A percentile compares a stretch with the other conserved stretches of the same genome.
Conservation (phyloP, 805 yeast species). For the Candida xiaguanensis region DNA sequence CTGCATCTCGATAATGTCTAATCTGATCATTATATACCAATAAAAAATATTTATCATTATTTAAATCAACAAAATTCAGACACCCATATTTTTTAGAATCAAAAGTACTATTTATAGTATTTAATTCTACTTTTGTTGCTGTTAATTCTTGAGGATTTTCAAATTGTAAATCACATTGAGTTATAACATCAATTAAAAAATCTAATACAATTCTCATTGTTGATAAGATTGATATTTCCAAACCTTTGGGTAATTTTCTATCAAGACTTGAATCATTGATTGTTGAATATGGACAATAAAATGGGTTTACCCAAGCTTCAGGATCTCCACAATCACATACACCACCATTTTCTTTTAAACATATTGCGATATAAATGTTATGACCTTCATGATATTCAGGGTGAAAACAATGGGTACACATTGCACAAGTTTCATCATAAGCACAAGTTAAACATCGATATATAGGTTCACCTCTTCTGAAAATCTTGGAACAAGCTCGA, state of each 20-base stretch:
- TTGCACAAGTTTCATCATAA: conserved; percentile 77
- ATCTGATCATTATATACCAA: conserved; percentile 76
- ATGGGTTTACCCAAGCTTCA: conserved; percentile 67
- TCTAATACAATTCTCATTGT: conserved; percentile 52
- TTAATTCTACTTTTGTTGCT: conserved; percentile 20
- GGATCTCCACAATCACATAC: conserved; percentile 89
- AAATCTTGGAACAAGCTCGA: conserved; percentile 70
- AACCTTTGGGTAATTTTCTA: conserved; percentile 39
- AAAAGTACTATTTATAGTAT: conserved; percentile 29
- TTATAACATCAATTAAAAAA: conserved; percentile 58
- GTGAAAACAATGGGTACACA: conserved; percentile 74
- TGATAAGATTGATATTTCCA: conserved; percentile 31
- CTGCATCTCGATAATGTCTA: conserved; percentile 72
- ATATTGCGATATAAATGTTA: conserved; percentile 58
- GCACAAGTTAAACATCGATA: conserved; percentile 76
- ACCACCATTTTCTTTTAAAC: conserved; percentile 69
- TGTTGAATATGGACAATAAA: conserved; percentile 45
- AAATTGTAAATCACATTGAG: conserved; percentile 43
- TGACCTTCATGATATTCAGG: conserved; percentile 71
- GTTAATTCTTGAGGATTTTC: conserved; percentile 22
- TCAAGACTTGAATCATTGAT: conserved; percentile 8
- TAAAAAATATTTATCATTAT: conserved; percentile 50
- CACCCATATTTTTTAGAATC: conserved; percentile 43
- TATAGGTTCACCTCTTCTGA: conserved; percentile 76
- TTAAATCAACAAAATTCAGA: conserved; percentile 22